Base-by-base conservation (phyloP, 1,284 basidiomycete species). In the Sanghuangporus baumii region DNA sequence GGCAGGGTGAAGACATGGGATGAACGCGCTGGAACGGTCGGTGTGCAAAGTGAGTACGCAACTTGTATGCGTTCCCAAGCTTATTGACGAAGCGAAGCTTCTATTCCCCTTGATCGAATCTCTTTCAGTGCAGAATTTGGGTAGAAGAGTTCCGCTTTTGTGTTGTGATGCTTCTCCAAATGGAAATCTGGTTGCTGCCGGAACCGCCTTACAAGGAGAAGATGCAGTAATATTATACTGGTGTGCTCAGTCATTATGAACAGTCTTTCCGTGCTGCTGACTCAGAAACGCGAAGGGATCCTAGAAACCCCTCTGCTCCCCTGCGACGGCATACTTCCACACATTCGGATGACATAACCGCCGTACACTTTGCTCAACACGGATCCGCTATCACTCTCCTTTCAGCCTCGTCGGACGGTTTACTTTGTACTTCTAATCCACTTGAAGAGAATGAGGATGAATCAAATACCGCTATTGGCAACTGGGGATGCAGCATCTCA, bases 341-440 rank as follows among this genome's bases (percentile, higher is more conserved):
- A 0, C 89, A 92, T 71, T 90, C 90, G 5, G 88, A 93, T 72
- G 89, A 93, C 70, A 80, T 91, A 59, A 91, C 90, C 0, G 76
- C 80, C 3, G 69, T 92, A 2, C 81, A 83, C 36, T 91, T 91
- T 65, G 73, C 71, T 59, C 61, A 36, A 43, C 68, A 74, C 34
- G 68, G 64, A 46, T 69, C 71, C n/a, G 63, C 66, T 48, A 78
- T 74, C 58, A 68, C 81, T 48, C 73, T 90, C 16, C 78, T 93
- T 6, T 89, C 89, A 5, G 84, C 82, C 0, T 90, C 88, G 0
- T 81, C 88, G 0, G 90, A 93, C 66, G 91, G 90, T 2, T 75
- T 93, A 9, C 69, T 93, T 14, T 82, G 82, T 67, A 81, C 81
- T 0, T 89, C 88, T 0, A 82, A 90, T 68, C 76, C 86, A 2